Base-by-base conservation (phyloP, 1,139 yeast genomes). In the Suhomyces atakaporum region DNA sequence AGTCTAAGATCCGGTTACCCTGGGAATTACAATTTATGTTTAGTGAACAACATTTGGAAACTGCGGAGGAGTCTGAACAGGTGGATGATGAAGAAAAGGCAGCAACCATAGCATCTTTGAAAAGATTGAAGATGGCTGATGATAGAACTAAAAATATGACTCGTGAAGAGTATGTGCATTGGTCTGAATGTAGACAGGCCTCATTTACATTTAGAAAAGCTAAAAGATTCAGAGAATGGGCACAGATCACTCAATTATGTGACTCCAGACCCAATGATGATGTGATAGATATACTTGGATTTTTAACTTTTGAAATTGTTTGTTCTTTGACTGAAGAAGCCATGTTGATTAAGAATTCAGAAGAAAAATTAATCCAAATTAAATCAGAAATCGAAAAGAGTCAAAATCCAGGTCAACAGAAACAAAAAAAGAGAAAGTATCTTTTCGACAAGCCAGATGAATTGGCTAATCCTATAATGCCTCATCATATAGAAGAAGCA, bases 131-230 rank as follows among this genome's bases (percentile, higher is more conserved):
- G 54, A 82, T 79, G 66, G 97, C 97, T 3, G 99, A 92, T 60
- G 97, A 92, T 41, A 72, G 98, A 47, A 92, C 99, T 0, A 78
- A 73, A 48, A 78, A 84, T 47, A 94, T 92, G 99, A 92, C 98
- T 0, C 81, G 83, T 51, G 97, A 92, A 54, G 98, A 92, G 58
- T 92, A 92, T 52, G 98, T 90, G 12, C 98, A 94, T 59, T 92
- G 97, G 97, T 85, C 96, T 10, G 99, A 92, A 57, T 92, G 98
- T 63, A 78, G 99, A 47, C 98, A 92, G 59, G 98, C 98, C 1
- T 83, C 95, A 39, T 94, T 92, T 57, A 94, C 98, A 0, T 92
- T 89, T 54, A 74, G 97, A 51, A 92, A 94, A 59, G 87, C 86
- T 12, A 88, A 90, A 58, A 70, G 97, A 53, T 92, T 92, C 56